These are phyloP conservation scores for Flaveria floridana DNA, from an alignment of 140 eudicot genomes.

Conservation along the genomic window DNA sequence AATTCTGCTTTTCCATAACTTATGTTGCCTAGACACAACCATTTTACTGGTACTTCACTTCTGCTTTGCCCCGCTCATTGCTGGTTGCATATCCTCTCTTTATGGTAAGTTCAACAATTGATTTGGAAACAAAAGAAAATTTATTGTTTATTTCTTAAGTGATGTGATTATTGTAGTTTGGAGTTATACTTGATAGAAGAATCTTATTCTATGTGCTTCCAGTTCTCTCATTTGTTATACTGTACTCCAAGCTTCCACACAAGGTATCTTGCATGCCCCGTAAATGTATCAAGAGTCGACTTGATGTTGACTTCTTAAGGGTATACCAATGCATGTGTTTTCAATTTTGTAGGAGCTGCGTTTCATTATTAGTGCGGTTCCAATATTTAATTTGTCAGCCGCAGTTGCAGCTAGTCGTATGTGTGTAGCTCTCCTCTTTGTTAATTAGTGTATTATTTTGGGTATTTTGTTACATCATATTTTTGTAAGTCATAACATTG, in stretches of 20 bases:
- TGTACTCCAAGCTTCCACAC: slow-evolving; percentile 97
- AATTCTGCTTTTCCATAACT: slow-evolving; percentile 40
- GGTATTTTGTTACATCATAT: background rate
- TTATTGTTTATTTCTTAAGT: slow-evolving; percentile 19
- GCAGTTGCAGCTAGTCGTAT: slow-evolving; percentile 92
- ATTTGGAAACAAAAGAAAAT: slow-evolving; percentile 6
- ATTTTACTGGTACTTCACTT: slow-evolving; percentile 97
- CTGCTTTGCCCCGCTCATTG: slow-evolving; percentile 94
- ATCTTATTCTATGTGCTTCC: slow-evolving; percentile 62
- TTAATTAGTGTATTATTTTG: background rate
- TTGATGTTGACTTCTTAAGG: slow-evolving; percentile 14
- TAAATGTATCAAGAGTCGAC: slow-evolving; percentile 2
- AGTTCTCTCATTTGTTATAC: slow-evolving; percentile 67
- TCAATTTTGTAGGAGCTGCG: slow-evolving; percentile 83
- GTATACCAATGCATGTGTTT: background rate
- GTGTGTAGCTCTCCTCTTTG: slow-evolving; percentile 43
- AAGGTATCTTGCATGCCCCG: slow-evolving; percentile 56
- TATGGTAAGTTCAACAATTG: slow-evolving; percentile 55
- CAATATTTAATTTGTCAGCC: slow-evolving; percentile 85
- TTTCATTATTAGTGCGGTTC: slow-evolving; percentile 81
- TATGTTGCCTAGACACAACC: slow-evolving; percentile 62
- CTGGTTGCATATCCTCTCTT: slow-evolving; percentile 91
- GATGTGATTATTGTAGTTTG: slow-evolving; percentile 56
- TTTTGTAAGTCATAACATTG: background rate
- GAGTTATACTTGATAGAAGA: slow-evolving; percentile 80